phyloP scores from a whole-genome alignment of 2,329 filamentous ascomycete species.

The Bipolaris cookei region DNA sequence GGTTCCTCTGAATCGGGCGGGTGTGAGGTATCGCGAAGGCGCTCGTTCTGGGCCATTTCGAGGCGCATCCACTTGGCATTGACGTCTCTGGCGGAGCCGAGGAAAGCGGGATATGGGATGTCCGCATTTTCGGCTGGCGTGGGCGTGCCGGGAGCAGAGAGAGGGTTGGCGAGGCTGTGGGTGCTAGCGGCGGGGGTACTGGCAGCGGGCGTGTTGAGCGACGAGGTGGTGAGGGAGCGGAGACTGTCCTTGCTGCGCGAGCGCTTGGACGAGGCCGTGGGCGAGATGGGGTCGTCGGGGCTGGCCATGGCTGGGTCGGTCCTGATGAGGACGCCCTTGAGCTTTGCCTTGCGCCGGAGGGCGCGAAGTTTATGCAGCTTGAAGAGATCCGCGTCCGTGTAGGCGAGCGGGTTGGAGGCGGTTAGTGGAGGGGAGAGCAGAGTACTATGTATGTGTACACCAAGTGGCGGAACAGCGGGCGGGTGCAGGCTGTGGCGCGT shows the following conservation, averaged over 20 bases:
- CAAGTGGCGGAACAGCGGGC: conserved; percentile 24
- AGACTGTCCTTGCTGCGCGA: conserved; percentile 50
- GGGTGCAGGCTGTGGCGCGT: conserved; percentile 22
- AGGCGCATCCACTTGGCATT: conserved; percentile 66
- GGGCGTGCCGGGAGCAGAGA: conserved; percentile 19
- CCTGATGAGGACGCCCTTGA: conserved; percentile 37
- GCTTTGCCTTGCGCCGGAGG: conserved; percentile 49
- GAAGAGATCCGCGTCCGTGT: conserved; percentile 28
- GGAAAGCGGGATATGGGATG: conserved; percentile 58
- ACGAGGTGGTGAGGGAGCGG: conserved; percentile 37
- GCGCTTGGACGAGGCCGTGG: conserved; percentile 47
- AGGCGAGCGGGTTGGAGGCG: conserved; percentile 16
- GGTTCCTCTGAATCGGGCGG: conserved; percentile 52
- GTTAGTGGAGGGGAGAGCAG: conserved; percentile 27
- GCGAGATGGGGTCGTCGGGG: conserved; percentile 41
- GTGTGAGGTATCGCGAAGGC: conserved; percentile 55
- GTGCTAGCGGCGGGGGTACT: conserved; percentile 41
- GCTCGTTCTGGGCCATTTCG: conserved; percentile 64
- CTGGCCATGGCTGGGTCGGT: conserved; percentile 35
- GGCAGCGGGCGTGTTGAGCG: conserved; percentile 33
- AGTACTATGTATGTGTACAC: conserved; percentile 10
- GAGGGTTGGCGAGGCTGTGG: conserved; percentile 42
- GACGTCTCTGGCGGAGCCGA: conserved; percentile 61
- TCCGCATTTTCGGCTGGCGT: conserved; percentile 20
- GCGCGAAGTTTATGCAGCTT: conserved; percentile 51